Evolutionary conservation across 2,329 filamentous ascomycete genomes (phyloP).

Genomic region (Eutypa lata): DNA sequence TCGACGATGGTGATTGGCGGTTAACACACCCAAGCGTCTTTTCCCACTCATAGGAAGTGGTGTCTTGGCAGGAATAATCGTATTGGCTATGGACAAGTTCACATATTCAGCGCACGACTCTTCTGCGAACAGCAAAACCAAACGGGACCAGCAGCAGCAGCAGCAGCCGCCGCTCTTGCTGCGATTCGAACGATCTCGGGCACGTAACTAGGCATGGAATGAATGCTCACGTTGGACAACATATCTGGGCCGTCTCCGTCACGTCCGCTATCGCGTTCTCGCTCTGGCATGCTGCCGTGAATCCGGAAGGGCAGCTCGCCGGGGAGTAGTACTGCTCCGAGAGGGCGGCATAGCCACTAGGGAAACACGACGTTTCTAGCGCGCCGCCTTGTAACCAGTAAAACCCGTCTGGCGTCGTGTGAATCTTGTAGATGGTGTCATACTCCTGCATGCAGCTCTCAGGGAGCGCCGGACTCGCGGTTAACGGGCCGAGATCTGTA

Average conservation of each 20-base stretch:
- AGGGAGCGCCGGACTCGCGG: background rate
- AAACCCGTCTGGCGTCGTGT: background rate
- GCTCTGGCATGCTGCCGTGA: slow-evolving; percentile 13
- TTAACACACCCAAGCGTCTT: slow-evolving; percentile 11
- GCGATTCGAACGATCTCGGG: background rate
- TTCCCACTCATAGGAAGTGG: slow-evolving; percentile 7
- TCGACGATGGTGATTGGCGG: background rate
- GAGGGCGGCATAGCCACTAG: slow-evolving; percentile 10
- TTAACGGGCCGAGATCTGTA: background rate
- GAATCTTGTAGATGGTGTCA: background rate
- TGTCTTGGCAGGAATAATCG: slow-evolving; percentile 7
- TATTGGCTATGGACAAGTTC: slow-evolving; percentile 6
- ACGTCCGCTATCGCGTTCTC: background rate
- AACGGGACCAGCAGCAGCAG: too few relatives aligned
- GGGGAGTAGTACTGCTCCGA: slow-evolving; percentile 15
- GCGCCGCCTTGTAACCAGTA: slow-evolving; percentile 8
- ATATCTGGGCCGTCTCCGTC: slow-evolving; percentile 13
- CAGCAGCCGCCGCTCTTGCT: background rate
- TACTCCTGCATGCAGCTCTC: background rate
- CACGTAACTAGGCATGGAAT: background rate
- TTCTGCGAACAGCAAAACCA: too few relatives aligned
- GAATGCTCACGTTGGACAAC: slow-evolving; percentile 17
- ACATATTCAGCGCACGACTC: too few relatives aligned
- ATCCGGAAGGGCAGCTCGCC: slow-evolving; percentile 14
- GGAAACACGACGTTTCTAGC: slow-evolving; percentile 13